Conservation (phyloP, 306 rosid species). For the Cajanus cajan region DNA sequence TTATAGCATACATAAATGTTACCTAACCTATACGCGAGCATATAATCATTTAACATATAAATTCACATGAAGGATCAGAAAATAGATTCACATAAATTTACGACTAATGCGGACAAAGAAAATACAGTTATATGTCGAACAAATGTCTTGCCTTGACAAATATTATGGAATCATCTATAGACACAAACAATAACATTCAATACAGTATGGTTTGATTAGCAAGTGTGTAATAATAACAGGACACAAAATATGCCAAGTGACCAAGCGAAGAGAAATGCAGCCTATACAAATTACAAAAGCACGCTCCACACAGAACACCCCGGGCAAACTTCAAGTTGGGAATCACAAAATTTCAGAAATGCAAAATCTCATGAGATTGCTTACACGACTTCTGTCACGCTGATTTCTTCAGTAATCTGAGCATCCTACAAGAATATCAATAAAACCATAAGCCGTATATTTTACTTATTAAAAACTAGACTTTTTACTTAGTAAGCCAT, state of each 20-base stretch:
- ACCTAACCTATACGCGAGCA: background rate
- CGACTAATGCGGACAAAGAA: background rate
- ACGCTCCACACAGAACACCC: conserved; percentile 38
- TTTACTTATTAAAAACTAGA: background rate
- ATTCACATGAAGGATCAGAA: background rate
- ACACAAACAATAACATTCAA: conserved; percentile 18
- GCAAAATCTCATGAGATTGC: background rate
- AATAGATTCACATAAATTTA: background rate
- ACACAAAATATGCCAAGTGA: conserved; percentile 26
- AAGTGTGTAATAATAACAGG: conserved; percentile 14
- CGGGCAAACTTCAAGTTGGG: conserved; percentile 35
- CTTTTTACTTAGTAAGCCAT: background rate
- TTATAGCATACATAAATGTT: too few relatives aligned
- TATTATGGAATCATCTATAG: background rate
- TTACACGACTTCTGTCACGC: conserved; percentile 31
- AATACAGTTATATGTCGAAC: background rate
- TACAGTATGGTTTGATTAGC: conserved; percentile 18
- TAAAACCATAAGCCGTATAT: background rate
- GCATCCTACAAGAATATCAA: conserved; percentile 32
- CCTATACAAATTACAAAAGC: conserved; percentile 52
- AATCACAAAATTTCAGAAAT: conserved; percentile 18
- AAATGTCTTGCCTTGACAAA: background rate
- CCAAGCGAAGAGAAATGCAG: conserved; percentile 13
- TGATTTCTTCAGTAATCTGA: conserved; percentile 29
- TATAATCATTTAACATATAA: background rate